These are phyloP conservation scores for Helenozyma baotianmanensis DNA, from an alignment of 805 yeast species.

Conservation along the genomic window DNA sequence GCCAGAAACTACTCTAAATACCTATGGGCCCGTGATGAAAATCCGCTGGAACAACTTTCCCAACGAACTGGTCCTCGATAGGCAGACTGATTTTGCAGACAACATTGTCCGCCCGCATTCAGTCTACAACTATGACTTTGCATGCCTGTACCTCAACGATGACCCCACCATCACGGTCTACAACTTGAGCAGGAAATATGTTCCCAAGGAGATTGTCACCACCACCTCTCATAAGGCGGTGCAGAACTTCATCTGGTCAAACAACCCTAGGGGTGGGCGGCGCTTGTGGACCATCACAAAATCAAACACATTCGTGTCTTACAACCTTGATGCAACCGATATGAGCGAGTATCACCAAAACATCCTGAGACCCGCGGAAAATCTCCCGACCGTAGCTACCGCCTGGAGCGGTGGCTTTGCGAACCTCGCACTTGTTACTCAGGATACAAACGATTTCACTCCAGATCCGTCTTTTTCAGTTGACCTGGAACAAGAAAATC, in stretches of 20 bases:
- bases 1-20: constrained; percentile 69
- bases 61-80: constrained; percentile 27
- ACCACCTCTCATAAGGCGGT: constrained; percentile 40
- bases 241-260: constrained; percentile 42
- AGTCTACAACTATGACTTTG: constrained; percentile 60
- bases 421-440: constrained; percentile 49
- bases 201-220: constrained; percentile 68
- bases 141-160: constrained; percentile 68
- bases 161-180: constrained; percentile 68
- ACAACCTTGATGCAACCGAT: constrained; percentile 23
- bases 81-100: constrained; percentile 5
- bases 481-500: neutral
- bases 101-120: constrained; percentile 17
- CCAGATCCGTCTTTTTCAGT: neutral
- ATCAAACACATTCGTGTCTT: constrained; percentile 33
- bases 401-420: constrained; percentile 55
- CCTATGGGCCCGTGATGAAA: constrained; percentile 75
- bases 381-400: constrained; percentile 46
- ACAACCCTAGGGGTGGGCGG: constrained; percentile 17
- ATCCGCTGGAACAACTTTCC: constrained; percentile 55
- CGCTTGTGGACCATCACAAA: constrained; percentile 39
- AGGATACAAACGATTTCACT: constrained; percentile 41
- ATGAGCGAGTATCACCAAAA: constrained; percentile 19
- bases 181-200: constrained; percentile 63
- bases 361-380: constrained; percentile 40